Conservation (phyloP, 768 basidiomycete genomes). For the Daedalea quercina region DNA sequence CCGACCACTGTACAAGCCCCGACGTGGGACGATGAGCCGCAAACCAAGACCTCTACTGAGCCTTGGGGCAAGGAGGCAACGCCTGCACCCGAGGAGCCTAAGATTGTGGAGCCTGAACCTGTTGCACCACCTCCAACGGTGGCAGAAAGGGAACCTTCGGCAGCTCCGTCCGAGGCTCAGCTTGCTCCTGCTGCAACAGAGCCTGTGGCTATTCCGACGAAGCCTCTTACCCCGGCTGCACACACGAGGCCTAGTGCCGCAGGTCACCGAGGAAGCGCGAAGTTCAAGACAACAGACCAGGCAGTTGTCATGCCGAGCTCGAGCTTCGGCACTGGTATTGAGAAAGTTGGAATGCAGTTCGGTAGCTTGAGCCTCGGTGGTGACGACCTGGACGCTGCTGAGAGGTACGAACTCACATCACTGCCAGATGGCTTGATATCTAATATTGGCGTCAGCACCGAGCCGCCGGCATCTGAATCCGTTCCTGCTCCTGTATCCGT, state of each 20-base stretch:
- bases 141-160: slow-evolving; percentile 8
- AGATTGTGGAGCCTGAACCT: slow-evolving; percentile 10
- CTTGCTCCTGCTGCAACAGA: slow-evolving; percentile 13
- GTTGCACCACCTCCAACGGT: slow-evolving; percentile 14
- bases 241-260: slow-evolving; percentile 45
- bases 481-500: slow-evolving; percentile 12
- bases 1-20: slow-evolving; percentile 29
- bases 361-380: slow-evolving; percentile 76
- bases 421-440: not conserved
- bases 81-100: slow-evolving; percentile 3
- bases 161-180: slow-evolving; percentile 4
- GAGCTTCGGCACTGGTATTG: slow-evolving; percentile 54
- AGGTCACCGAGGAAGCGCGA: slow-evolving; percentile 50
- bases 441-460: slow-evolving; percentile 19
- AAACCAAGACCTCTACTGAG: not conserved
- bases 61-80: slow-evolving; percentile 1
- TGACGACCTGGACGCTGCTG: slow-evolving; percentile 43
- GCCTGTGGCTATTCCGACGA: slow-evolving; percentile 25
- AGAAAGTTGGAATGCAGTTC: slow-evolving; percentile 88
- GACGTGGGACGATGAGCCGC: slow-evolving; percentile 32
- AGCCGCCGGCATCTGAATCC: slow-evolving; percentile 28
- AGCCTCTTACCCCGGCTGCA: slow-evolving; percentile 37
- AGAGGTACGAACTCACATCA: slow-evolving; percentile 34
- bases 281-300: slow-evolving; percentile 69
- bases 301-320: slow-evolving; percentile 74